Evolutionary conservation across 352 stramenopile species (phyloP).

Genomic region (Globisporangium uncinulatum): DNA sequence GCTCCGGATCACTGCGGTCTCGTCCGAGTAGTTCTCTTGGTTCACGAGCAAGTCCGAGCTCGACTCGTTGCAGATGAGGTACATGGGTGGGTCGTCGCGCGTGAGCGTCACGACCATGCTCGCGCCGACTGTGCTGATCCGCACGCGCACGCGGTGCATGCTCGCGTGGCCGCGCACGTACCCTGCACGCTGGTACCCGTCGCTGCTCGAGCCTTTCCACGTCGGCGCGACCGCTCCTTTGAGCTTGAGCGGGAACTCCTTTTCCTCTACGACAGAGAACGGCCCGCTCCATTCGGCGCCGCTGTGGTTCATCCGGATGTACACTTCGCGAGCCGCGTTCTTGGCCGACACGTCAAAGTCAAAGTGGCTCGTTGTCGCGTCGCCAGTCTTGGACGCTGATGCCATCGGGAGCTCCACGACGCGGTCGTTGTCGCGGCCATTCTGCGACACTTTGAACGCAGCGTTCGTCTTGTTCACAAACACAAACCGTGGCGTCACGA

Average conservation of each 20-base stretch:
- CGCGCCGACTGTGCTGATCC: conserved; percentile 68
- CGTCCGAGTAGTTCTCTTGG: conserved; percentile 61
- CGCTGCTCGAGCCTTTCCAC: conserved; percentile 39
- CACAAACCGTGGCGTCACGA: conserved; percentile 80
- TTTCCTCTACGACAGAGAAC: conserved; percentile 79
- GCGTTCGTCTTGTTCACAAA: conserved; percentile 82
- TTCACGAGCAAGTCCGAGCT: conserved; percentile 66
- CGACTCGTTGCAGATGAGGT: conserved; percentile 82
- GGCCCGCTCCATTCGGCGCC: conserved; percentile 77
- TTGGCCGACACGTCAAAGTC: conserved; percentile 65
- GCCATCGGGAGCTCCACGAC: conserved; percentile 49
- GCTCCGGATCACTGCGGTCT: conserved; percentile 53
- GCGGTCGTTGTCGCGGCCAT: conserved; percentile 52
- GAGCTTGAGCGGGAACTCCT: conserved; percentile 79
- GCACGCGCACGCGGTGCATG: conserved; percentile 70
- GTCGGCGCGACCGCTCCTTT: conserved; percentile 42
- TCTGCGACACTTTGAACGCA: conserved; percentile 72
- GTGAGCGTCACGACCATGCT: conserved; percentile 79
- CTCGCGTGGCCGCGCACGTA: conserved; percentile 35
- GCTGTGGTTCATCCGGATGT: conserved; percentile 71
- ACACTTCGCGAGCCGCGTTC: conserved; percentile 46
- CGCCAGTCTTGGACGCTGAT: conserved; percentile 25
- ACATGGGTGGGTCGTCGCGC: conserved; percentile 78
- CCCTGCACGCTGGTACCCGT: conserved; percentile 29
- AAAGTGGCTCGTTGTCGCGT: conserved; percentile 42